Conservation (phyloP, 768 basidiomycete species). For the Pisolithus tinctorius region DNA sequence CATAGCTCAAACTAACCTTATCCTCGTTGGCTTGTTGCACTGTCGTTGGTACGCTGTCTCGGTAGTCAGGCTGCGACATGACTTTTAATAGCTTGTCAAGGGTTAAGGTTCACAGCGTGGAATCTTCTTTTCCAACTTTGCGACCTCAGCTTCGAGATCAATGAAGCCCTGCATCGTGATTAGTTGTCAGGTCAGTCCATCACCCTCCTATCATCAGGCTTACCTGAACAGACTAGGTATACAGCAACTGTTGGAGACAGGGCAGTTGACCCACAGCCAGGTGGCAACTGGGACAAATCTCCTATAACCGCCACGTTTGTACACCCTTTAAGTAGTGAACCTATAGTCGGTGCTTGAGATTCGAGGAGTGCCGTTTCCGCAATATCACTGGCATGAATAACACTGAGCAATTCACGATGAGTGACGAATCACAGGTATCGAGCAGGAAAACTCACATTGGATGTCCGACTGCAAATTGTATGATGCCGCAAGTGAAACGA, state of each 20-base stretch:
- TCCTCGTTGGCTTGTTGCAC: constrained; percentile 73
- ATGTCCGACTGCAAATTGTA: constrained; percentile 86
- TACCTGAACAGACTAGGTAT: constrained; percentile 82
- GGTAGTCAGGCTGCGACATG: constrained; percentile 70
- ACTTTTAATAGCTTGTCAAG: constrained; percentile 73
- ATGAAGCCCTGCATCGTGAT: constrained; percentile 64
- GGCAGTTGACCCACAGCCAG: constrained; percentile 81
- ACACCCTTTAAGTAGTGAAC: constrained; percentile 83
- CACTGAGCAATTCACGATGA: constrained; percentile 37
- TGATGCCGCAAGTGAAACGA: constrained; percentile 81
- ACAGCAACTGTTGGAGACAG: constrained; percentile 70
- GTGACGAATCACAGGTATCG: neutral
- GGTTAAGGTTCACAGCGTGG: constrained; percentile 56
- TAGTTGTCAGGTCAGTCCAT: neutral
- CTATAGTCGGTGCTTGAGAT: constrained; percentile 68
- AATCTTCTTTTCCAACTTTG: constrained; percentile 91
- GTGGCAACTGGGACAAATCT: constrained; percentile 60
- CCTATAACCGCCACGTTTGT: constrained; percentile 67
- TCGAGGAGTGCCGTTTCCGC: constrained; percentile 61
- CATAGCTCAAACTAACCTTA: constrained; percentile 48
- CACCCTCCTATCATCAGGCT: constrained; percentile 14
- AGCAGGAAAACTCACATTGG: constrained; percentile 44
- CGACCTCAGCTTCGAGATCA: constrained; percentile 80
- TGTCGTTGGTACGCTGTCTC: constrained; percentile 69
- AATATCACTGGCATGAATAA: constrained; percentile 63